phyloP scores from a whole-genome alignment of 164 flowering plant genomes.

The Sedum album region DNA sequence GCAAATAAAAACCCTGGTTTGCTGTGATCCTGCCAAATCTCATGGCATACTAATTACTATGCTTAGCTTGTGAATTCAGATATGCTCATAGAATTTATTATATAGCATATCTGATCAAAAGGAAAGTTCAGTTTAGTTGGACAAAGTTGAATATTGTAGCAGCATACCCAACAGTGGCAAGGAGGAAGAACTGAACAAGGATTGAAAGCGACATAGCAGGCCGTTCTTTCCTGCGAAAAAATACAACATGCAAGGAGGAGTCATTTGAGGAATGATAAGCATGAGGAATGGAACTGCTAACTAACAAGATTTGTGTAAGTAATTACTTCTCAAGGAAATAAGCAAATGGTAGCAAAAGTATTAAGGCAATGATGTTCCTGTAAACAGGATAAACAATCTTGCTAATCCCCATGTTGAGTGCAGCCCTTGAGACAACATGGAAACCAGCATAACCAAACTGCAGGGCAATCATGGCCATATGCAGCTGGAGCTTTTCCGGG shows the following conservation, averaged over 20 bases:
- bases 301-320: background rate
- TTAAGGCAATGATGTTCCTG: constrained; percentile 84
- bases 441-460: no score
- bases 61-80: constrained; percentile 18
- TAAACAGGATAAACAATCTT: no score
- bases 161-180: constrained; percentile 79
- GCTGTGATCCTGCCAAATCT: no score
- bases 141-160: background rate
- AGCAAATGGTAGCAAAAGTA: constrained; percentile 84
- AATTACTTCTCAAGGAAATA: constrained; percentile 85
- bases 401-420: no score
- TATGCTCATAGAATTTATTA: background rate
- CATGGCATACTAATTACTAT: constrained; percentile 26
- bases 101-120: no score
- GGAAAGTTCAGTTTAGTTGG: background rate
- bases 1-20: no score
- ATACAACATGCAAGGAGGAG: background rate
- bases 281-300: background rate
- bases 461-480: constrained; percentile 26
- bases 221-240: no score
- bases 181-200: no score
- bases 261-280: background rate
- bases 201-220: no score
- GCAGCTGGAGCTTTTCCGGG: constrained; percentile 8
- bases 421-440: no score